Conservation (phyloP, 2,329 filamentous ascomycete species). For the Aspergillus awamori region DNA sequence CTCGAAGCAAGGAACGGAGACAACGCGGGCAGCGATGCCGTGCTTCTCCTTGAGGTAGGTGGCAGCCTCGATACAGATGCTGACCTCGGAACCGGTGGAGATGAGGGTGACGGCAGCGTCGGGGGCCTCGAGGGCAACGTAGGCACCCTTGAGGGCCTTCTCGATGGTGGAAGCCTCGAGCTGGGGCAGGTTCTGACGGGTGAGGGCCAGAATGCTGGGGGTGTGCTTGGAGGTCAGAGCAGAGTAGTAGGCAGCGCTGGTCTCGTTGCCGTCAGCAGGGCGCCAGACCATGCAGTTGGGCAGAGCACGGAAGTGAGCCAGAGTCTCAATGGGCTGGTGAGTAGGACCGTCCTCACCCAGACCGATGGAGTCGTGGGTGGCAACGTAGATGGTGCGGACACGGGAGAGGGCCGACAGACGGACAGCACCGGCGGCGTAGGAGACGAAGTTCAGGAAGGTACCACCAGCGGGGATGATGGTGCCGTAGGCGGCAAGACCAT, state of each 20-base stretch:
- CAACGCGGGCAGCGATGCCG: conserved; percentile 83
- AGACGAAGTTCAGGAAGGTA: conserved; percentile 99
- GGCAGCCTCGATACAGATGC: conserved; percentile 88
- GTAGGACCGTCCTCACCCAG: conserved; percentile 98
- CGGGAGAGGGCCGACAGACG: conserved; percentile 91
- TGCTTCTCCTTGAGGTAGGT: conserved; percentile 90
- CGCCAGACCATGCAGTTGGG: conserved; percentile 99
- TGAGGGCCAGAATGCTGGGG: conserved; percentile 90
- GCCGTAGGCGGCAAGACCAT: conserved; percentile 90
- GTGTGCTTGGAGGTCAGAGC: conserved; percentile 87
- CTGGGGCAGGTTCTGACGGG: conserved; percentile 97
- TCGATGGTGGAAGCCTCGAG: conserved; percentile 92
- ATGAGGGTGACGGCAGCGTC: conserved; percentile 86
- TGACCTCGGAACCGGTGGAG: conserved; percentile 94
- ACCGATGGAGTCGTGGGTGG: conserved; percentile 98
- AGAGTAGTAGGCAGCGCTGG: conserved; percentile 94
- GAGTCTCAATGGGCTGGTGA: conserved; percentile 98
- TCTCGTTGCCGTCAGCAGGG: conserved; percentile 97
- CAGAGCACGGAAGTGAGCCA: conserved; percentile 96
- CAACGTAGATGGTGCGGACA: conserved; percentile 89
- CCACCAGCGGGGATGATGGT: conserved; percentile 91
- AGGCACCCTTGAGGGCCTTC: conserved; percentile 90
- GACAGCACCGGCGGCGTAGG: conserved; percentile 92
- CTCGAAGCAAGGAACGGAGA: conserved; percentile 95
- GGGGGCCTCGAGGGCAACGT: conserved; percentile 82